phyloP scores from a whole-genome alignment of 352 stramenopile species.

The Pythium phragmitis region DNA sequence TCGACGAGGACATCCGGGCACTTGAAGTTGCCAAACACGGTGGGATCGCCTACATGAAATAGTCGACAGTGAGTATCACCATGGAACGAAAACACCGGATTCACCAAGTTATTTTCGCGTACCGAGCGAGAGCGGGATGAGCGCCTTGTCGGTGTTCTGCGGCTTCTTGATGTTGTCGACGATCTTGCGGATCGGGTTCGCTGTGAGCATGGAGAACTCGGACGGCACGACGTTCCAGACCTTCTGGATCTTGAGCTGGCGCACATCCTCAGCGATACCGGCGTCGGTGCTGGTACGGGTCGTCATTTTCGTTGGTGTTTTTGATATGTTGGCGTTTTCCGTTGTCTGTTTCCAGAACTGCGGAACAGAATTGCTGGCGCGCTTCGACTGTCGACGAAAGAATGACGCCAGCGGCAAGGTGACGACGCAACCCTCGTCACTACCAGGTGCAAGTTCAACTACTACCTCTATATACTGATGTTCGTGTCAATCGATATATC shows the following conservation, averaged over 20 bases:
- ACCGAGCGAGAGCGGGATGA: slow-evolving; percentile 93
- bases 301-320: slow-evolving; percentile 36
- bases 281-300: slow-evolving; percentile 36
- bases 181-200: slow-evolving; percentile 94
- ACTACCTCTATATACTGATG: not conserved
- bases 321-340: not conserved
- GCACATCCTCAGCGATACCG: slow-evolving; percentile 29
- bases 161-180: slow-evolving; percentile 94
- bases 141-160: slow-evolving; percentile 81
- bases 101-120: slow-evolving; percentile 11
- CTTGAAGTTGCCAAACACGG: slow-evolving; percentile 91
- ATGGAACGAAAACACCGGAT: not conserved
- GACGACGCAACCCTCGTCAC: slow-evolving; percentile 28
- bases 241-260: slow-evolving; percentile 45
- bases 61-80: not conserved
- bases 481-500: not conserved
- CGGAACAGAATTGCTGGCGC: slow-evolving; percentile 8
- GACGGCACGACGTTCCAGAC: slow-evolving; percentile 70
- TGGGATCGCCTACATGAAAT: slow-evolving; percentile 81
- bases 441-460: slow-evolving; percentile 28
- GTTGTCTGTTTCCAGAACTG: slow-evolving; percentile 7
- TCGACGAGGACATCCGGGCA: slow-evolving; percentile 86
- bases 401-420: slow-evolving; percentile 14
- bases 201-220: slow-evolving; percentile 61
- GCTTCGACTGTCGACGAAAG: slow-evolving; percentile 26